Percentiles rank a stretch among this genome's conserved stretches.
These are phyloP conservation scores for Lentithecium fluviatile DNA, from an alignment of 495 filamentous ascomycete genomes.

Conservation along the genomic window DNA sequence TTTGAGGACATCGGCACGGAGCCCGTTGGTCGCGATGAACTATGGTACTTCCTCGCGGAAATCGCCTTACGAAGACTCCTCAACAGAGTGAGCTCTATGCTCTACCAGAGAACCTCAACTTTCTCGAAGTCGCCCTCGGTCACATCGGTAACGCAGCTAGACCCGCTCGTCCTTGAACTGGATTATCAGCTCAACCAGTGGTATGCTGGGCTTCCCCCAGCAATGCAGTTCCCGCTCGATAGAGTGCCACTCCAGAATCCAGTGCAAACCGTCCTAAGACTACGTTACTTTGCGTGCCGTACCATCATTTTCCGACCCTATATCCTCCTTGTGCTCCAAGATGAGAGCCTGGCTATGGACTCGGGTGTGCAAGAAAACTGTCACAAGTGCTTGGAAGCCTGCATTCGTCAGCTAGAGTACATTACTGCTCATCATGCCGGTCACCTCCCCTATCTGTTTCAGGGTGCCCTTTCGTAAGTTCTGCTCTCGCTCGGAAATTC, in stretches of 20 bases:
- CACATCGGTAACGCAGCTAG: constrained; percentile 62
- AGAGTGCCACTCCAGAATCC: constrained; percentile 63
- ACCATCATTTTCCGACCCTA: constrained; percentile 85
- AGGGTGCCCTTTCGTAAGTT: constrained; percentile 66
- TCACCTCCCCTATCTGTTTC: constrained; percentile 85
- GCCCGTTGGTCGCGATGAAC: constrained; percentile 64
- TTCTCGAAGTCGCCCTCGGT: constrained; percentile 40
- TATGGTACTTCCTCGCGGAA: constrained; percentile 83
- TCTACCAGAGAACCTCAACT: constrained; percentile 71
- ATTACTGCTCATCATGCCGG: constrained; percentile 78
- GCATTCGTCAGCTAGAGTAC: constrained; percentile 74
- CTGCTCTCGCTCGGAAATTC: neutral
- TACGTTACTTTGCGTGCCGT: constrained; percentile 79
- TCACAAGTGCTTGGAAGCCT: constrained; percentile 77
- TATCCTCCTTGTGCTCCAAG: constrained; percentile 74
- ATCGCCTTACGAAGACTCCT: constrained; percentile 73
- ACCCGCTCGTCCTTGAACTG: constrained; percentile 74
- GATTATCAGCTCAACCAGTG: constrained; percentile 81
- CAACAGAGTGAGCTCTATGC: constrained; percentile 76
- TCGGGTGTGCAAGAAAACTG: constrained; percentile 71
- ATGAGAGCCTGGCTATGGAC: constrained; percentile 69
- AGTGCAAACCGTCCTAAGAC: constrained; percentile 72
- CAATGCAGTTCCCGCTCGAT: constrained; percentile 73
- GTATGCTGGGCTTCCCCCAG: constrained; percentile 72
- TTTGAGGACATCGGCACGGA: constrained; percentile 63